Percentiles rank a stretch among this genome's conserved stretches.
These are phyloP conservation scores for Hymenotorrendiella dingleyae DNA, from an alignment of 2,329 filamentous ascomycete genomes.

Conservation along the genomic window DNA sequence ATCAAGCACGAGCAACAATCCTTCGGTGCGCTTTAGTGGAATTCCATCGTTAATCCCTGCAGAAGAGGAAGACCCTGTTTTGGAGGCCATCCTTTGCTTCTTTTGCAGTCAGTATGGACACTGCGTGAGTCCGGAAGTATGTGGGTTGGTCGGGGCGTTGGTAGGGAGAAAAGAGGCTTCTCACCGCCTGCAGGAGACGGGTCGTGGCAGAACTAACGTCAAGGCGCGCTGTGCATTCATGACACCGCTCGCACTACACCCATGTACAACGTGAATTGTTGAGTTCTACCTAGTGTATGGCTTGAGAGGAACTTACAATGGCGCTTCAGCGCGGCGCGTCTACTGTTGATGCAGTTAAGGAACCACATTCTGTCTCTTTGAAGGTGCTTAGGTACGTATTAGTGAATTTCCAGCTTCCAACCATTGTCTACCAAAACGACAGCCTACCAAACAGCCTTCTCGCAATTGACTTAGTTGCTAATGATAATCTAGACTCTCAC, in stretches of 20 bases:
- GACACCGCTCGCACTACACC: too few relatives aligned
- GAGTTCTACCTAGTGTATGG: constrained; percentile 12
- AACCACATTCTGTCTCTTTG: constrained; percentile 72
- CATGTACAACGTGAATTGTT: too few relatives aligned
- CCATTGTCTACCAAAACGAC: too few relatives aligned
- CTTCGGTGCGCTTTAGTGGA: constrained; percentile 35
- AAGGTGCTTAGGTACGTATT: constrained; percentile 65
- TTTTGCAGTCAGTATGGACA: neutral
- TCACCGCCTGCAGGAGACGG: too few relatives aligned
- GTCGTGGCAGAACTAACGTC: too few relatives aligned
- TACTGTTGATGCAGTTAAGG: constrained; percentile 45
- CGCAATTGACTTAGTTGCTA: too few relatives aligned
- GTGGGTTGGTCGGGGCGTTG: too few relatives aligned
- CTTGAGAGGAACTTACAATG: constrained; percentile 20
- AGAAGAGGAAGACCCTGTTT: neutral
- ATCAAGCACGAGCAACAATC: constrained; percentile 38
- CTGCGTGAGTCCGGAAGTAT: neutral
- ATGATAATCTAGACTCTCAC: constrained; percentile 59
- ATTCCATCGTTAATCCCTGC: constrained; percentile 14
- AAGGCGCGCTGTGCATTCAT: too few relatives aligned
- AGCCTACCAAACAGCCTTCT: too few relatives aligned
- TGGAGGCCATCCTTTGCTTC: constrained; percentile 1
- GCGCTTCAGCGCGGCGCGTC: constrained; percentile 28
- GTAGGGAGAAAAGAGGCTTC: neutral
- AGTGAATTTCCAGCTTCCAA: too few relatives aligned